Percentiles rank a stretch among this genome's conserved stretches.
Conservation (phyloP, 1,139 yeast species). For the Diutina ranongensis region DNA sequence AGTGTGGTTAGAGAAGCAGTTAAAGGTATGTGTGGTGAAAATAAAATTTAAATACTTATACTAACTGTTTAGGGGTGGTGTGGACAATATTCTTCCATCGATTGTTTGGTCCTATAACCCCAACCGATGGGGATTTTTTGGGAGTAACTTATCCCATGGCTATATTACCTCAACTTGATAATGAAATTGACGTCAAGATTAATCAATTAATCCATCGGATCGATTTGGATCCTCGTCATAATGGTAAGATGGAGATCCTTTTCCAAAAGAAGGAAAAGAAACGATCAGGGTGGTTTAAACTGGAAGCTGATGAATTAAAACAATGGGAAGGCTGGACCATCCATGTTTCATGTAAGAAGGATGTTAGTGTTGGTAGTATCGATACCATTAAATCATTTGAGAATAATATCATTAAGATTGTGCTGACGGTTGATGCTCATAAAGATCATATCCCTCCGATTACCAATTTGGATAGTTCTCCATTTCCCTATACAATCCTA, state of each 20-base stretch:
- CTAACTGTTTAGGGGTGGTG: constrained; percentile 35
- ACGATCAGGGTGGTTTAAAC: constrained; percentile 34
- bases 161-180: constrained; percentile 32
- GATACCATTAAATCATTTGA: constrained; percentile 27
- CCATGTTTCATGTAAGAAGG: constrained; percentile 24
- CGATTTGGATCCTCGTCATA: constrained; percentile 5
- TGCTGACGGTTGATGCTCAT: constrained; percentile 39
- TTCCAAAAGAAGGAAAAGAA: constrained; percentile 22
- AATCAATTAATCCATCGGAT: constrained; percentile 21
- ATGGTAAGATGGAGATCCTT: constrained; percentile 15
- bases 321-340: constrained; percentile 36
- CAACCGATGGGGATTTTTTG: constrained; percentile 35
- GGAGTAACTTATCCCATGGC: constrained; percentile 37
- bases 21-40: not conserved
- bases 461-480: constrained; percentile 51
- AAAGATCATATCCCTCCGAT: constrained; percentile 68
- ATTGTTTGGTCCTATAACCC: constrained; percentile 54
- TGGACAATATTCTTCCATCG: constrained; percentile 64
- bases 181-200: constrained; percentile 30
- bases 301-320: constrained; percentile 16
- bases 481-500: constrained; percentile 47
- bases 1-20: not conserved
- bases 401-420: constrained; percentile 32
- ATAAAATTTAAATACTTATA: not conserved
- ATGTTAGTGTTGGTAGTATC: constrained; percentile 6